Evolutionary conservation across 805 yeast genomes (phyloP), one percentile per base, ranked within the genome.

Genomic region (Candida awuae): DNA sequence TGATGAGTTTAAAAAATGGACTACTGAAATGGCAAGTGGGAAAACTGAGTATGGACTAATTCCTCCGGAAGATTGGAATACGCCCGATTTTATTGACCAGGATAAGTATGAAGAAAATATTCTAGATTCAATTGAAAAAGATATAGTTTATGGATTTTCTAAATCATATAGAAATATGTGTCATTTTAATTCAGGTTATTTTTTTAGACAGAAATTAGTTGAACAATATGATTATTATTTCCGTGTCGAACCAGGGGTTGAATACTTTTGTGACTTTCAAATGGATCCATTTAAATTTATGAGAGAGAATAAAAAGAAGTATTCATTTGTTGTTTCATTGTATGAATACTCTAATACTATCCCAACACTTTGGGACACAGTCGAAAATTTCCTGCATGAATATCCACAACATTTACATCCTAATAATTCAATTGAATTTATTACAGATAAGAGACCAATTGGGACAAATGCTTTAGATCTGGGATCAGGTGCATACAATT

Each of bases 231-330:
- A 86, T 45, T 92, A 80, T 69, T 90, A 90, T 63, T 88, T 95
- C 77, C 71, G 98, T 47, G 95, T 90, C 10, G 98, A 90, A 59
- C 98, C 98, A 0, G 86, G 80, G 47, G 87, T 88, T 35, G 78
- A 84, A 53, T 83, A 84, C 58, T 83, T 68, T 58, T 92, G 97
- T 62, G 97, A 92, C 62, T 75, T 84, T 51, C 77, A 76, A 52
- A 80, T 79, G 65, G 98, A 90, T 59, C 88, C 96, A 12, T 90
- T 90, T 66, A 71, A 75, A 52, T 72, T 80, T 46, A 72, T 90
- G 82, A 70, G 85, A 49, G 78, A 77, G 41, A 76, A 83, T 51
- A 65, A 73, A 43, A 87, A 87, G 62, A 77, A 74, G 44, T 92
- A 90, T 59, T 94, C 95, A 2, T 90, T 88, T 63, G 85, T 90